Base-by-base conservation (phyloP, 768 basidiomycete genomes). In the Russula sp. region DNA sequence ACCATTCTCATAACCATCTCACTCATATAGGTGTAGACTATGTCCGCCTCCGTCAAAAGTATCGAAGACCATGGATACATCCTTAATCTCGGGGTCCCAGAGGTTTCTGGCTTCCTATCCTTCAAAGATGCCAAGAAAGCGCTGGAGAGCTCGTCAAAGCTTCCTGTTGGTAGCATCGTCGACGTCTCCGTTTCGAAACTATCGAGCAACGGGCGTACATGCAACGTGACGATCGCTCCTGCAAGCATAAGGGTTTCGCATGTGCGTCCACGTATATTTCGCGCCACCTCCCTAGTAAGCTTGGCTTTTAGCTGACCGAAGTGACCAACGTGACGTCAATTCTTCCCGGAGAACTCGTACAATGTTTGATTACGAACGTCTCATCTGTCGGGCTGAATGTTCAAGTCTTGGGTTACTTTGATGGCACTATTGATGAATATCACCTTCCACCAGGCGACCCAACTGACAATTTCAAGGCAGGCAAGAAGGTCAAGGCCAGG, bases 51-150 rank as follows among this genome's bases (percentile, higher is more conserved):
- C 39, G 80, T 96, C 55, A 86, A 86, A 74, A 91, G 88, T 69
- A 77, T 90, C 18, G 97, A 99, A 76, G 97, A 98, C 70, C 92
- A 97, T 72, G 95, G 97, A 1, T 98, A 96, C 75, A 83, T 88
- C 60, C 79, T 99, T 8, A 91, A 94, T 67, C 77, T 97, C 44
- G 96, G 94, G 2, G 70, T 97, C 18, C 73, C 84, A 10, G 86
- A 82, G n/a, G 73, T 91, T 39, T 84, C 91, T 63, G 91, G 91
- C 47, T 99, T 98, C 75, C 72, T 98, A 52, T 80, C 87, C 2
- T 91, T 90, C 77, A 85, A 86, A 70, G 88, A 92, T 50, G 79
- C 81, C 1, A 75, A 79, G 66, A 79, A 80, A 61, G 73, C 70
- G 5, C 68, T 73, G n/a, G 71, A 69, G 6, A 72, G 71, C 39